Percentiles rank a stretch among this genome's conserved stretches.
Evolutionary conservation across 805 yeast species (phyloP).

Genomic region (Zygoascus ofunaensis): DNA sequence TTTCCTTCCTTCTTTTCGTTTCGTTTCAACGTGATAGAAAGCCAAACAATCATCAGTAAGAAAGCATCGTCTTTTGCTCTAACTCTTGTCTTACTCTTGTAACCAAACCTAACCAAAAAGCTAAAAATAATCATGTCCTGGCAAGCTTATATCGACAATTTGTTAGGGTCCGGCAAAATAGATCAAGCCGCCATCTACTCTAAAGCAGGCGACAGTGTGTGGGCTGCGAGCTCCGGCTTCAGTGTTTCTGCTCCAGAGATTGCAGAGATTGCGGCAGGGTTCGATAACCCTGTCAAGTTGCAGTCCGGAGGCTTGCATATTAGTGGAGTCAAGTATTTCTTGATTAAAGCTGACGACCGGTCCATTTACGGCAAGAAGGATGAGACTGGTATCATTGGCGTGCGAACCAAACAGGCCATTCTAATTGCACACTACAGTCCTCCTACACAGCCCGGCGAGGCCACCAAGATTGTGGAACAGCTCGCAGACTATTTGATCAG

Average conservation of each 20-base stretch:
- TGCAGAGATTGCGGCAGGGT: slow-evolving; percentile 65
- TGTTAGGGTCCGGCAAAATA: slow-evolving; percentile 75
- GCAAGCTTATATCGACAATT: slow-evolving; percentile 89
- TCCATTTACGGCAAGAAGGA: slow-evolving; percentile 88
- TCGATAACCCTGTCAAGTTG: slow-evolving; percentile 64
- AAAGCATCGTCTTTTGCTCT: too few relatives aligned
- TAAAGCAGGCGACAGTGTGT: slow-evolving; percentile 84
- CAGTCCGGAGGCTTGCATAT: slow-evolving; percentile 83
- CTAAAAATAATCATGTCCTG: too few relatives aligned
- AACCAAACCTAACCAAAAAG: too few relatives aligned
- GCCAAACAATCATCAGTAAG: too few relatives aligned
- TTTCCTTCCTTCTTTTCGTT: slow-evolving; percentile 1
- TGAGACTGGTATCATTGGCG: slow-evolving; percentile 80
- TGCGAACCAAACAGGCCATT: slow-evolving; percentile 89
- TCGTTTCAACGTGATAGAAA: too few relatives aligned
- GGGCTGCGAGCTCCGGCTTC: slow-evolving; percentile 79
- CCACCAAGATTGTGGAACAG: slow-evolving; percentile 88
- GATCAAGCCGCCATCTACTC: slow-evolving; percentile 92
- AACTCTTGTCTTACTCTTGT: too few relatives aligned
- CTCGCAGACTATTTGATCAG: slow-evolving; percentile 90
- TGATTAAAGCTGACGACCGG: slow-evolving; percentile 83
- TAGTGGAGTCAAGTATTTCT: slow-evolving; percentile 77
- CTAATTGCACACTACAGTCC: slow-evolving; percentile 90
- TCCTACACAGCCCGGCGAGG: slow-evolving; percentile 80
- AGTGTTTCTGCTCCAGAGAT: slow-evolving; percentile 62